Evolutionary conservation across 108 stramenopile genomes (phyloP).

Genomic region (Fistulifera pelliculosa): DNA sequence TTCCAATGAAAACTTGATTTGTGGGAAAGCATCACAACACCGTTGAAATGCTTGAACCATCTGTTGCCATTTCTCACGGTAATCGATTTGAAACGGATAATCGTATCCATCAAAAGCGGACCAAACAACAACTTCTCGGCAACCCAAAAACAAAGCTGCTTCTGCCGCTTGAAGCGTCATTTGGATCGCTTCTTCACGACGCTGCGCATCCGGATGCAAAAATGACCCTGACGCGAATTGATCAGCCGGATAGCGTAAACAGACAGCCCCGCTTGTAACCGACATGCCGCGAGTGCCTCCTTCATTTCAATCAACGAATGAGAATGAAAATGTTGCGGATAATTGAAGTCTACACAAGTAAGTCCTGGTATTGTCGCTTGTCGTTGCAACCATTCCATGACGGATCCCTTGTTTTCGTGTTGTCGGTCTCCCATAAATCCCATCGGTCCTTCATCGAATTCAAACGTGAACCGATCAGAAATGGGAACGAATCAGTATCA

Average conservation of each 20-base stretch:
- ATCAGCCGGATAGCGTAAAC: conserved; percentile 62
- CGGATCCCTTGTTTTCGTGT: conserved; percentile 18
- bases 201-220: conserved; percentile 54
- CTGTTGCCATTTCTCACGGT: conserved; percentile 70
- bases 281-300: conserved; percentile 41
- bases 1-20: conserved; percentile 72
- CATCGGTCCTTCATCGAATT: conserved; percentile 84
- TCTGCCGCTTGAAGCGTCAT: conserved; percentile 66
- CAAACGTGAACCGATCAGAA: conserved; percentile 68
- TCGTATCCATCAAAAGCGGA: conserved; percentile 84
- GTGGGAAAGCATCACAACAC: conserved; percentile 74
- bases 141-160: conserved; percentile 48
- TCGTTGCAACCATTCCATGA: conserved; percentile 46
- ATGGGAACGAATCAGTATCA: conserved; percentile 42
- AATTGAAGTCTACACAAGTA: conserved; percentile 82
- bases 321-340: conserved; percentile 71
- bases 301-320: conserved; percentile 44
- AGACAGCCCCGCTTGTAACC: conserved; percentile 75
- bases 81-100: conserved; percentile 72
- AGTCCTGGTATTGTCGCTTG: conserved; percentile 59
- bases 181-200: conserved; percentile 61
- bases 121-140: conserved; percentile 79
- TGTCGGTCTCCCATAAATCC: conserved; percentile 28
- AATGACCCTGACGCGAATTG: conserved; percentile 75
- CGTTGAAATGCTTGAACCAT: conserved; percentile 67